Evolutionary conservation across 73 alveolate genomes (phyloP), one percentile per base, ranked within the genome.

Genomic region (Effrenium voratum): DNA sequence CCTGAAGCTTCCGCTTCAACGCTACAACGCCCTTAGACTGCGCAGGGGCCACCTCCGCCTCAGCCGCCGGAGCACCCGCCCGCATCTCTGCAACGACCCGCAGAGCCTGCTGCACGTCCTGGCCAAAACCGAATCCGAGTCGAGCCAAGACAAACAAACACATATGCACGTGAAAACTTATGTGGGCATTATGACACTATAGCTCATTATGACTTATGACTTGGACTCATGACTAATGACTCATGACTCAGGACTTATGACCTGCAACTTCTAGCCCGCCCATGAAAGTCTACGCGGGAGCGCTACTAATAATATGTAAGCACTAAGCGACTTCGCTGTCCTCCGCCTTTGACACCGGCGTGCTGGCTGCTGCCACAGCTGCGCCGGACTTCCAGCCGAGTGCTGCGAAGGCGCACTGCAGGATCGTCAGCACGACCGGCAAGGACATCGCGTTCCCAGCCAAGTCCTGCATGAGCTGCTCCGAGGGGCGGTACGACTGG

Each of bases 371-470:
- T 1, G 59, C 41, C 19, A 36, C 59, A 40, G 5, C 12, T 16
- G 28, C 80, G n/a, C n/a, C n/a, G 5, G 85, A 40, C 40, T 40
- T 50, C 90, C 90, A 77, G 28, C 44, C 45, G 68, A 77, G 44
- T 5, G 68, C 6, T 2, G 68, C 60, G 30, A 77, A 45, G 44
- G 90, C 90, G 45, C 68, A 77, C 50, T 77, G 90, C 12, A 77
- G 68, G 22, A 77, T 77, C 26, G 68, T 45, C 45, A 77, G 10
- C 41, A 77, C 86, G n/a, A 75, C 86, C 16, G 86, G 86, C 36
- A 75, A 41, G 4, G 86, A 26, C 86, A 75, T 75, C 30, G 90
- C 90, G 26, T 77, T 77, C 45, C 90, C 90, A 15, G 90, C 90
- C 66, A 77, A 30, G 44, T 77, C 90, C 44, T 77, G 90, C 90